Base-by-base conservation (phyloP, 2,329 filamentous ascomycete species). In the Zopfia rhizophila region DNA sequence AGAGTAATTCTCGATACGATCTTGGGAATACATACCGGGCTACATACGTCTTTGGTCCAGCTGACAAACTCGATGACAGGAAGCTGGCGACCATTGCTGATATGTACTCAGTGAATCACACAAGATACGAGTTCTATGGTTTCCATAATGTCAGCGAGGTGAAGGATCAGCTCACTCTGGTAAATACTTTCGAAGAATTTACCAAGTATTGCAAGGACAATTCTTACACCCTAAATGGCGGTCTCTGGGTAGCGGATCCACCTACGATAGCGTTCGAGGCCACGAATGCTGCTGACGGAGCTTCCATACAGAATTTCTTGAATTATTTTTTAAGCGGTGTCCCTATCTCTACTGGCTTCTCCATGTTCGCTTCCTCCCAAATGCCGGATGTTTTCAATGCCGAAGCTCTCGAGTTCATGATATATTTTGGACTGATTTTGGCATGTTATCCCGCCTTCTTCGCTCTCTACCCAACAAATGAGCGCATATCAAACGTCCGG, bases 401-500 rank as follows among this genome's bases (percentile, higher is more conserved):
- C 83, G 79, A 91, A 39, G 83, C 54, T 1, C 25, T 60, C n/a
- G 50, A 58, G 27, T 64, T 66, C 40, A 61, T 93, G 32, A 78
- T 88, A n/a, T 94, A 95, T 69, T 88, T 91, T 65, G 84, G 87
- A 5, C 78, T 96, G 5, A 88, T 87, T 1, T 83, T 93, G 69
- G 79, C 83, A 7, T 83, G 85, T 2, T 91, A 87, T 59, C 89
- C 90, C 1, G 89, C 86, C 8, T 92, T 95, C 75, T 93, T 95
- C 60, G 82, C 87, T 0, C 76, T 95, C 2, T 95, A 95, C 61
- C 88, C 89, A 1, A 94, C 89, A 19, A 76, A 87, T 21, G 91
- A 95, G 68, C 81, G 89, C 16, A 78, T 89, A 5, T 78, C 84
- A 37, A 86, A 89, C 51, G 88, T 96, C 13, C 83, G 91, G 32